Evolutionary conservation across 1,284 basidiomycete species (phyloP), one percentile per base, ranked within the genome.

Genomic region (Mixia osmundae): DNA sequence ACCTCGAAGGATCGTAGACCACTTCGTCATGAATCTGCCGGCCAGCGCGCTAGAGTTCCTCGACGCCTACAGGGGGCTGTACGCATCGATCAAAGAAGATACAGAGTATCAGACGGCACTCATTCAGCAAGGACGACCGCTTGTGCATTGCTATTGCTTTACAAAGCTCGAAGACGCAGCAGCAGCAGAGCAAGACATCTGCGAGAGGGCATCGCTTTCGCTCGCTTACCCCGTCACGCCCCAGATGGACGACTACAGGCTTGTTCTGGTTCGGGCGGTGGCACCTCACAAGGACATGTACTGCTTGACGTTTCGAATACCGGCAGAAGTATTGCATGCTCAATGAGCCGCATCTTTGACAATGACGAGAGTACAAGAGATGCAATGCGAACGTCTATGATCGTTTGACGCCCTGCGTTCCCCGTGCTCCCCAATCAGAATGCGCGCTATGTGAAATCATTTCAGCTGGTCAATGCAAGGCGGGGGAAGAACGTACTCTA

Each of bases 261-360:
- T 87, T 10, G 74, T 83, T 50, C 65, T 73, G 46, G 89, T 99
- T 23, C 70, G 91, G 33, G 74, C 76, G 10, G 89, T 99, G 6
- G 85, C 89, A 2, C 91, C 91, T 3, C 80, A 73, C 59, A 97
- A 97, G 60, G 77, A 89, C 50, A 97, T 97, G 91, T 97, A 91
- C 57, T 91, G 91, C 58, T 68, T 99, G 37, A 76, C 74, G 50
- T 97, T 99, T 64, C 63, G 74, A 32, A 65, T 95, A 16, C 80
- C 85, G 14, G 36, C 44, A 10, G 48, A 60, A 40, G 58, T 62
- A 3, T 58, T 60, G 6, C 60, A 58, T 36, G 44, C 32, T 23
- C 30, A 38, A 22, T 36, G 12, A 25, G 2, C 22, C 22, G 30
- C 16, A 10, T 31, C 30, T n/a, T n/a, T n/a, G n/a, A n/a, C n/a